Percentiles rank a stretch among this genome's conserved stretches.
Conservation (phyloP, 352 stramenopile genomes). For the Elongisporangium anandrum region DNA sequence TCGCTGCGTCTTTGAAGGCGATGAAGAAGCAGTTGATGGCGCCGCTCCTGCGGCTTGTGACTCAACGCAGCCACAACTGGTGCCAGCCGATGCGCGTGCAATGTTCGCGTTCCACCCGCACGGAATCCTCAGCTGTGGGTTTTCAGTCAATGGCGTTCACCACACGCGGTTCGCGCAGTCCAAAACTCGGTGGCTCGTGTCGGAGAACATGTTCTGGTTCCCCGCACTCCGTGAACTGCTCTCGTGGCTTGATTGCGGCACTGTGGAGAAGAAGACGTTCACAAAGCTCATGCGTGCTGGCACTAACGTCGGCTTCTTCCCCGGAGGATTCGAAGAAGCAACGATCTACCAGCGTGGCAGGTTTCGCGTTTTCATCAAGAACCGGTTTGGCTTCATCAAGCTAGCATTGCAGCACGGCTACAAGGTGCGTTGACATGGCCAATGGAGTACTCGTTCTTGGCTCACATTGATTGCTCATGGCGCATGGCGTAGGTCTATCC, state of each 20-base stretch:
- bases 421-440: constrained; percentile 27
- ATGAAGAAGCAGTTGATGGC: constrained; percentile 1
- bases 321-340: constrained; percentile 90
- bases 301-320: constrained; percentile 61
- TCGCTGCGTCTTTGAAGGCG: constrained; percentile 35
- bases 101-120: constrained; percentile 37
- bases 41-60: not conserved
- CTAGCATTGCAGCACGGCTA: constrained; percentile 83
- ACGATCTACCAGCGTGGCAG: constrained; percentile 59
- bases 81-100: not conserved
- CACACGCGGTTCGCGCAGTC: constrained; percentile 25
- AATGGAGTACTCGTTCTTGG: not conserved
- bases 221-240: constrained; percentile 35
- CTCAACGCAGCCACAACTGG: not conserved
- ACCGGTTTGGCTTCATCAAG: constrained; percentile 87
- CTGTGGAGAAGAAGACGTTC: constrained; percentile 34
- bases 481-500: constrained; percentile 29
- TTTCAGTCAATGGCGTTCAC: constrained; percentile 30
- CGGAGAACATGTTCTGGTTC: constrained; percentile 44
- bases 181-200: constrained; percentile 37
- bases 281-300: constrained; percentile 20
- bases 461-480: not conserved
- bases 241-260: constrained; percentile 30
- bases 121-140: constrained; percentile 31
- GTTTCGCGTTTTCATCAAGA: constrained; percentile 84